phyloP scores from a whole-genome alignment of 2,329 filamentous ascomycete species.

The Trichoderma semiorbis region DNA sequence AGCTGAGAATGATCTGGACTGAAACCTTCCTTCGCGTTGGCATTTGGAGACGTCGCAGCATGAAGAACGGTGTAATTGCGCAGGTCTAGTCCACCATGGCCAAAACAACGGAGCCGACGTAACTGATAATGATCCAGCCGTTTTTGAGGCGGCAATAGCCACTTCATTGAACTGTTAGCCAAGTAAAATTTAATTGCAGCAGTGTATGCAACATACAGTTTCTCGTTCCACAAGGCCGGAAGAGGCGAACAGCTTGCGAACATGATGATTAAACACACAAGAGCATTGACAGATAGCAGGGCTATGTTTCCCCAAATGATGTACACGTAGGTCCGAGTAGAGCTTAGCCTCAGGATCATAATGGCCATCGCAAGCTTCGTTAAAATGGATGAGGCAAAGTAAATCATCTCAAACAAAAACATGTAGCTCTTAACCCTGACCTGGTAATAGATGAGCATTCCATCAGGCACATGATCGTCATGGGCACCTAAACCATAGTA shows the following conservation, averaged over 20 bases:
- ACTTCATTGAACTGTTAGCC: not conserved
- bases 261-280: not conserved
- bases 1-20: not conserved
- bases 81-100: not conserved
- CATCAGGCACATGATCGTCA: not conserved
- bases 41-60: not conserved
- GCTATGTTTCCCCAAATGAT: not conserved
- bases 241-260: not conserved
- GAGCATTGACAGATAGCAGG: not conserved
- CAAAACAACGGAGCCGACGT: not conserved
- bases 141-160: not conserved
- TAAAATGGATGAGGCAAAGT: not conserved
- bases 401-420: not conserved
- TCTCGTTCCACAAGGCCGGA: not conserved
- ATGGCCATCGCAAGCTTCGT: conserved; percentile 5
- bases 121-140: conserved; percentile 9
- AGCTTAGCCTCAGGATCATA: not conserved
- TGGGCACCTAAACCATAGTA: not conserved
- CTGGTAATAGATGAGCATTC: not conserved
- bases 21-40: not conserved
- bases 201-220: not conserved
- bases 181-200: not conserved
- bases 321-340: not conserved
- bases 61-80: not conserved
- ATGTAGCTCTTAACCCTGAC: not conserved